These are phyloP conservation scores for Pterula multifida DNA, from an alignment of 1,284 basidiomycete species.

Conservation along the genomic window DNA sequence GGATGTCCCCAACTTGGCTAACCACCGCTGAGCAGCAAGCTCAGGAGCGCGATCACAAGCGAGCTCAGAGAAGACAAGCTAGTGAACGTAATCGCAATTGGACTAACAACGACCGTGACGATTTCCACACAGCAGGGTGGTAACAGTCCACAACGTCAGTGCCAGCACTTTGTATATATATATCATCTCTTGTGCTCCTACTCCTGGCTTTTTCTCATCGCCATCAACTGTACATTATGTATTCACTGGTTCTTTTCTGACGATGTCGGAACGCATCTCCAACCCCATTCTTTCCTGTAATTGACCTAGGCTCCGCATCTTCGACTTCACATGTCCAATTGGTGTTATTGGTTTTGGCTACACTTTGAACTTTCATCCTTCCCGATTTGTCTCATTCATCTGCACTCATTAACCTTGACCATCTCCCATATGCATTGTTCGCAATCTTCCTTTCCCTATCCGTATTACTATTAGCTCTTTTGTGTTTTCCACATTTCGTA, in stretches of 20 bases:
- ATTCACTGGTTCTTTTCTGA: background rate
- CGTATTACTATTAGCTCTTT: too few species aligned
- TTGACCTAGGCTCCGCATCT: too few species aligned
- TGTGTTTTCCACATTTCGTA: too few species aligned
- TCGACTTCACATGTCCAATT: too few species aligned
- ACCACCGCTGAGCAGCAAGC: background rate
- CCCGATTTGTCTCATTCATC: too few species aligned
- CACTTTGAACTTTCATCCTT: too few species aligned
- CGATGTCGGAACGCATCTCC: background rate
- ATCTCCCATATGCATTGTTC: too few species aligned
- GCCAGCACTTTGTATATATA: background rate
- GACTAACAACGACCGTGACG: too few species aligned
- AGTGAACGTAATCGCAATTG: background rate
- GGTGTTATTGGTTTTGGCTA: too few species aligned
- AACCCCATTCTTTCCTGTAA: too few species aligned
- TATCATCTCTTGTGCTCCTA: background rate
- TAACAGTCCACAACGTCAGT: background rate
- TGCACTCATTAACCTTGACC: too few species aligned
- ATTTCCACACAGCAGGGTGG: slow-evolving; percentile 2
- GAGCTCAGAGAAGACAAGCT: background rate
- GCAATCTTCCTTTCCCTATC: too few species aligned
- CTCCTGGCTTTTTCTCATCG: background rate
- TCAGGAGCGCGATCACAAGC: background rate
- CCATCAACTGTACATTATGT: background rate
- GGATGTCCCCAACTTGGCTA: background rate